Conservation (phyloP, 2,329 filamentous ascomycete genomes). For the Lasiodiplodia sp. region DNA sequence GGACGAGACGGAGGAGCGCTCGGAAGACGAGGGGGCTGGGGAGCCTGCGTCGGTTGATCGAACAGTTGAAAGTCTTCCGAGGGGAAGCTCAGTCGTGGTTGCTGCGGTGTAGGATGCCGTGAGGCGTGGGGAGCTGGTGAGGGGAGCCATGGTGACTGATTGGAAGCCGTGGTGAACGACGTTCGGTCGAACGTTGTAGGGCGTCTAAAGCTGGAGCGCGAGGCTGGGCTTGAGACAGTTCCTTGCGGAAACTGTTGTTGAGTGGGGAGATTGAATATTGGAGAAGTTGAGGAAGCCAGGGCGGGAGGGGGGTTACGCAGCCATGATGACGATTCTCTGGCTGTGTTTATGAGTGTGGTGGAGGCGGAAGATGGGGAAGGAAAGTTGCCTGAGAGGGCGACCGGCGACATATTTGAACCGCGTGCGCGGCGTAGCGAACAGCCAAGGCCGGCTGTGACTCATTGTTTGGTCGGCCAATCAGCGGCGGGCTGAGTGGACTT, state of each 20-base stretch:
- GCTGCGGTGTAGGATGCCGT: conserved; percentile 57
- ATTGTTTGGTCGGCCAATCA: background rate
- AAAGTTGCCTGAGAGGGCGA: background rate
- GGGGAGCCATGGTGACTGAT: conserved; percentile 78
- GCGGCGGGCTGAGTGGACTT: background rate
- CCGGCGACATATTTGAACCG: conserved; percentile 1
- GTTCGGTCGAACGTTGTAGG: conserved; percentile 68
- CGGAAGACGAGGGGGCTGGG: conserved; percentile 58
- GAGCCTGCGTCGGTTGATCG: conserved; percentile 57
- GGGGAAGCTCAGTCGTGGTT: conserved; percentile 51
- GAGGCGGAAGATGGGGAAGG: background rate
- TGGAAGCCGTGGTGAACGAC: conserved; percentile 85
- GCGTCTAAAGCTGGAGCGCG: conserved; percentile 61
- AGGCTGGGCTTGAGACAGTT: conserved; percentile 68
- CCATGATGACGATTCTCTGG: conserved; percentile 11
- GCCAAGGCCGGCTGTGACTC: background rate
- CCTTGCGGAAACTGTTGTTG: conserved; percentile 43
- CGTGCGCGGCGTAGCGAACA: background rate
- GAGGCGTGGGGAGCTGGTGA: conserved; percentile 63
- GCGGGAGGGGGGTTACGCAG: conserved; percentile 11
- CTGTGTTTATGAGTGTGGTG: conserved; percentile 35
- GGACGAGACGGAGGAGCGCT: conserved; percentile 61
- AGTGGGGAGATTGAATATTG: conserved; percentile 37
- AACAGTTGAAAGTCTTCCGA: conserved; percentile 82
- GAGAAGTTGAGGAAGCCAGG: conserved; percentile 36